Conservation (phyloP, 2,329 filamentous ascomycete genomes). For the Podosphaera aphanis region DNA sequence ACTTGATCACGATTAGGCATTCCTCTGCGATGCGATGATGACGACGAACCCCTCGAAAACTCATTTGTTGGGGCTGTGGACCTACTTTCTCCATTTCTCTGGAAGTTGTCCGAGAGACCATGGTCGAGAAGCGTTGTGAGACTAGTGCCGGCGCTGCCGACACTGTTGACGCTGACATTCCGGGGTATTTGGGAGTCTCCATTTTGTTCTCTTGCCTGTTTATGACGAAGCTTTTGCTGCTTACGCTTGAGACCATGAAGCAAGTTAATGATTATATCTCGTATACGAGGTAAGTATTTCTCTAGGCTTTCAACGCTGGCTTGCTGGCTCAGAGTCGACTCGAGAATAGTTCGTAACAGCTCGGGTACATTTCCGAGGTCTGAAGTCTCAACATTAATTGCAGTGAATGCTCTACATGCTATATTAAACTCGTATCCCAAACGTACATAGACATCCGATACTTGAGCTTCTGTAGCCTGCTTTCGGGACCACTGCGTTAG, state of each 20-base stretch:
- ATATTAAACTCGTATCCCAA: conserved; percentile 98
- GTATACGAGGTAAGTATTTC: conserved; percentile 76
- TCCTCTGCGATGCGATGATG: conserved; percentile 9
- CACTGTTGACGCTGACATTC: conserved; percentile 35
- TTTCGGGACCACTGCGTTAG: conserved; percentile 93
- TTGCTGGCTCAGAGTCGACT: conserved; percentile 90
- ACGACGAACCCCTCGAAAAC: conserved; percentile 19
- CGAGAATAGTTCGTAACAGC: conserved; percentile 66
- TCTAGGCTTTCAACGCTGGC: conserved; percentile 85
- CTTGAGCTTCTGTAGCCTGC: conserved; percentile 75
- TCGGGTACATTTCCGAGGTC: conserved; percentile 93
- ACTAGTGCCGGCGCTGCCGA: conserved; percentile 32
- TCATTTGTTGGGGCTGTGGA: conserved; percentile 11
- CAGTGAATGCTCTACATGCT: conserved; percentile 85
- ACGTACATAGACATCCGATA: conserved; percentile 94
- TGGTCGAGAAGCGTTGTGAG: conserved; percentile 36
- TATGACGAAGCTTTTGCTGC: conserved; percentile 62
- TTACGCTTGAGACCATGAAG: conserved; percentile 92
- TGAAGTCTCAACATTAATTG: conserved; percentile 84
- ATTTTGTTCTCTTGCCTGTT: conserved; percentile 27
- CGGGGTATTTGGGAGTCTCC: conserved; percentile 10
- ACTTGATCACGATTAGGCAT: conserved; percentile 25
- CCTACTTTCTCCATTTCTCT: conserved; percentile 5
- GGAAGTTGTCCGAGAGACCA: conserved; percentile 16
- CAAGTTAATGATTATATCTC: conserved; percentile 95